These are phyloP conservation scores for Solanum megistacrolobum DNA, from an alignment of 257 asterid species.

Conservation along the genomic window DNA sequence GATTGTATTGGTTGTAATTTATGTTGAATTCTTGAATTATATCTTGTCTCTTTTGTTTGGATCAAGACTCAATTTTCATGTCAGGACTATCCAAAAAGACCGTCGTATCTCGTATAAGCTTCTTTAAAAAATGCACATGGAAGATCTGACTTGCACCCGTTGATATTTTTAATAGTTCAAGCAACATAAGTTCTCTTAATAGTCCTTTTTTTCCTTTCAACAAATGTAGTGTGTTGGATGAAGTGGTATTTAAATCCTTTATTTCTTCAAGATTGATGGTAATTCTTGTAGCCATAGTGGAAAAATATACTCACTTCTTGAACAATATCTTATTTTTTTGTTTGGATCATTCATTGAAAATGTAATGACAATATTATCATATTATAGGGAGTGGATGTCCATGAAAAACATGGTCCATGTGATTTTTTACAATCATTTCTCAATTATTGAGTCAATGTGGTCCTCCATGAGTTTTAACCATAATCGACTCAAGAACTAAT, in stretches of 20 bases:
- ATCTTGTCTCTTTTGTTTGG: background rate
- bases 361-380: background rate
- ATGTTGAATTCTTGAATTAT: background rate
- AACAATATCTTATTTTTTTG: background rate
- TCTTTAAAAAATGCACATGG: background rate
- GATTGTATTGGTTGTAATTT: background rate
- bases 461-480: background rate
- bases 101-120: accelerated
- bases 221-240: background rate
- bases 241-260: background rate
- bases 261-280: background rate
- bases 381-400: background rate
- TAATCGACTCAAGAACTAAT: background rate
- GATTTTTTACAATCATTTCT: background rate
- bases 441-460: background rate
- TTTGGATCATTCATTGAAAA: background rate
- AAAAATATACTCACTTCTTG: background rate
- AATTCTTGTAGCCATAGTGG: background rate
- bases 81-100: background rate
- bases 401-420: background rate
- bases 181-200: background rate
- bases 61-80: background rate
- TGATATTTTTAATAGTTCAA: background rate
- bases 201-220: background rate
- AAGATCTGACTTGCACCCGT: accelerated